Conservation (phyloP, 805 yeast species). For the Myxozyma sirexii region DNA sequence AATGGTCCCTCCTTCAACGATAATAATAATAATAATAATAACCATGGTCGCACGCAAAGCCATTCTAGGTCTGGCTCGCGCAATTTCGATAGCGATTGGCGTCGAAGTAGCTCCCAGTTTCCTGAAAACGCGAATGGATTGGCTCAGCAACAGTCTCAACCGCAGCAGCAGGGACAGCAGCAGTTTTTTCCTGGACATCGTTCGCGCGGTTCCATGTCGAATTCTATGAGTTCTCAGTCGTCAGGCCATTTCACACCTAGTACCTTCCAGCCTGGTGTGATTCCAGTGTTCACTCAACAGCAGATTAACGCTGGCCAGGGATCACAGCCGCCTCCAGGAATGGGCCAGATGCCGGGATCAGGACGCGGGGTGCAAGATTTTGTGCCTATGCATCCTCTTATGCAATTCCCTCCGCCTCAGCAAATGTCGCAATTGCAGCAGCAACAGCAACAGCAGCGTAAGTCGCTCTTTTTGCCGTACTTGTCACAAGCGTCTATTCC, state of each 20-base stretch:
- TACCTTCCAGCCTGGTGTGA: constrained; percentile 24
- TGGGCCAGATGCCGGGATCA: constrained; percentile 4
- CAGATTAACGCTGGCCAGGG: constrained; percentile 16
- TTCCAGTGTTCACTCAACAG: constrained; percentile 27
- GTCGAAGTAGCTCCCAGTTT: constrained; percentile 22
- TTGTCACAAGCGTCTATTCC: constrained; percentile 92
- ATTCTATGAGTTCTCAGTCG: constrained; percentile 6
- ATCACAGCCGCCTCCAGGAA: constrained; percentile 3
- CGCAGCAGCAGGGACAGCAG: constrained; percentile 21
- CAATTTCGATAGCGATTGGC: constrained; percentile 34
- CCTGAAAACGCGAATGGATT: constrained; percentile 7
- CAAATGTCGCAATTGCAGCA: constrained; percentile 31
- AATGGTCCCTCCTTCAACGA: constrained; percentile 11
- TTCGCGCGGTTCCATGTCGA: constrained; percentile 63
- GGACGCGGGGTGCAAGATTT: constrained; percentile 10
- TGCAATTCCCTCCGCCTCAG: constrained; percentile 14
- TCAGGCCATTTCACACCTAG: constrained; percentile 10
- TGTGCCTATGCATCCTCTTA: constrained; percentile 1
- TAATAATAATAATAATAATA: not conserved
- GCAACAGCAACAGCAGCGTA: constrained; percentile 46
- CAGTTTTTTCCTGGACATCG: constrained; percentile 77
- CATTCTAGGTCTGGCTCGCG: constrained; percentile 35
- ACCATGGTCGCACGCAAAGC: constrained; percentile 1
- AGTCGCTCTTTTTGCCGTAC: constrained; percentile 91
- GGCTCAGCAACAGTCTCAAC: constrained; percentile 16